Conservation (phyloP, 1,284 basidiomycete species). For the Veloboletus limbatus region DNA sequence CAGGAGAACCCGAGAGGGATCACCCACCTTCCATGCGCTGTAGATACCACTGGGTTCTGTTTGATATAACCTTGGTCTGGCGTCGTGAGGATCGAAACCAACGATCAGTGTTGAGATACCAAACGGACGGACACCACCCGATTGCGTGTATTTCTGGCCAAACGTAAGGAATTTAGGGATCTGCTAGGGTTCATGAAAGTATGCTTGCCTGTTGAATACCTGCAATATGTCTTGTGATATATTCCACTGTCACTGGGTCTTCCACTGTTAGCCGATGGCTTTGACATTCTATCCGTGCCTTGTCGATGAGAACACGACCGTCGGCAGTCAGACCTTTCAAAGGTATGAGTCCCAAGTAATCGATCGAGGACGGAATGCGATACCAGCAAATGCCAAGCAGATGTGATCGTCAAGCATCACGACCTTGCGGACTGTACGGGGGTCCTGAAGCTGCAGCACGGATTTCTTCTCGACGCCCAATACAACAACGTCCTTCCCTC, state of each 20-base stretch:
- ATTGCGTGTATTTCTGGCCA: conserved; percentile 93
- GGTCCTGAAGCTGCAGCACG: conserved; percentile 95
- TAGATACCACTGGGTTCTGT: conserved; percentile 99
- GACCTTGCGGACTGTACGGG: conserved; percentile 95
- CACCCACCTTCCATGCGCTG: conserved; percentile 93
- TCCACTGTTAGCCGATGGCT: conserved; percentile 97
- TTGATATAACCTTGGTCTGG: conserved; percentile 86
- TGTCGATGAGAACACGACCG: conserved; percentile 97
- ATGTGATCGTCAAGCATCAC: conserved; percentile 99
- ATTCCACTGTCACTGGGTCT: conserved; percentile 97
- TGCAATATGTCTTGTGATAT: conserved; percentile 97
- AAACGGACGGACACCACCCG: conserved; percentile 97
- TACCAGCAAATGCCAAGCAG: conserved; percentile 96
- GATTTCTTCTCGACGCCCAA: conserved; percentile 99
- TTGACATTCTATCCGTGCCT: conserved; percentile 96
- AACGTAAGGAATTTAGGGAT: not conserved
- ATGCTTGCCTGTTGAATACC: conserved; percentile 89
- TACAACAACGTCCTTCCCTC: conserved; percentile 93
- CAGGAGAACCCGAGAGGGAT: not conserved
- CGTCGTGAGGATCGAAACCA: conserved; percentile 95
- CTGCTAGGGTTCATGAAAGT: not conserved
- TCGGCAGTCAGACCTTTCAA: conserved; percentile 90
- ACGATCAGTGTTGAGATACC: conserved; percentile 97
- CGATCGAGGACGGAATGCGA: conserved; percentile 21
- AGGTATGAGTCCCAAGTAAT: conserved; percentile 10